Evolutionary conservation across 1,284 basidiomycete species (phyloP).

Genomic region (Leccinum subfulvum): DNA sequence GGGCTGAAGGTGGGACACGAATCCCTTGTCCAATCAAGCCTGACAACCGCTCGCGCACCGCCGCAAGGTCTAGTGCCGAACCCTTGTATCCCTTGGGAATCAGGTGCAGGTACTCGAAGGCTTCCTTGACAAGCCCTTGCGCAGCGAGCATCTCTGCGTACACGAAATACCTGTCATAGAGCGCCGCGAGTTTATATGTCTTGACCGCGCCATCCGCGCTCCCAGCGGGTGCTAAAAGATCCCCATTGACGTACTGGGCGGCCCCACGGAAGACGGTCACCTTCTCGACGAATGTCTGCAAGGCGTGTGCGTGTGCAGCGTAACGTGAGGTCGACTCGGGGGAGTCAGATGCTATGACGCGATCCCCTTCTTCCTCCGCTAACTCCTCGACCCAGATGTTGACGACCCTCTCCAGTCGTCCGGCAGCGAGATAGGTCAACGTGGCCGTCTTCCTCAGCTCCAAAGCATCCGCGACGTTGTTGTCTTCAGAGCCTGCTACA

Average conservation of each 20-base stretch:
- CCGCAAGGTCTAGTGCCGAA: conserved; percentile 54
- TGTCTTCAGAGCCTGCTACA: conserved; percentile 39
- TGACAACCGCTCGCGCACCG: conserved; percentile 63
- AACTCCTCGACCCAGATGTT: conserved; percentile 94
- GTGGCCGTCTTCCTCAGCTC: conserved; percentile 87
- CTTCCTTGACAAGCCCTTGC: conserved; percentile 86
- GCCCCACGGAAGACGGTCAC: conserved; percentile 93
- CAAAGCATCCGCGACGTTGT: conserved; percentile 42
- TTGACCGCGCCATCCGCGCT: conserved; percentile 50
- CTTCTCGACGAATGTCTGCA: conserved; percentile 97
- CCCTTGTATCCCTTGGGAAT: conserved; percentile 82
- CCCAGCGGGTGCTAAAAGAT: conserved; percentile 46
- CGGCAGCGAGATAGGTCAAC: conserved; percentile 89
- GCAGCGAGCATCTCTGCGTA: conserved; percentile 91
- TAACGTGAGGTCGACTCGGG: conserved; percentile 58
- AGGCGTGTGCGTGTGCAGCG: conserved; percentile 83
- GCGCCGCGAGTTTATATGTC: conserved; percentile 78
- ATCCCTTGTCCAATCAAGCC: conserved; percentile 41
- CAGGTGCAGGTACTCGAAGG: conserved; percentile 77
- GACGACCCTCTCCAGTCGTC: conserved; percentile 85
- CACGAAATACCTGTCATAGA: conserved; percentile 95
- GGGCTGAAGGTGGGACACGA: conserved; percentile 24
- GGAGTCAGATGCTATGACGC: conserved; percentile 17
- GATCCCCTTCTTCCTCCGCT: conserved; percentile 72
- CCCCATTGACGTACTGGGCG: conserved; percentile 83